phyloP scores from a whole-genome alignment of 768 basidiomycete species.

The Trametes maxima region DNA sequence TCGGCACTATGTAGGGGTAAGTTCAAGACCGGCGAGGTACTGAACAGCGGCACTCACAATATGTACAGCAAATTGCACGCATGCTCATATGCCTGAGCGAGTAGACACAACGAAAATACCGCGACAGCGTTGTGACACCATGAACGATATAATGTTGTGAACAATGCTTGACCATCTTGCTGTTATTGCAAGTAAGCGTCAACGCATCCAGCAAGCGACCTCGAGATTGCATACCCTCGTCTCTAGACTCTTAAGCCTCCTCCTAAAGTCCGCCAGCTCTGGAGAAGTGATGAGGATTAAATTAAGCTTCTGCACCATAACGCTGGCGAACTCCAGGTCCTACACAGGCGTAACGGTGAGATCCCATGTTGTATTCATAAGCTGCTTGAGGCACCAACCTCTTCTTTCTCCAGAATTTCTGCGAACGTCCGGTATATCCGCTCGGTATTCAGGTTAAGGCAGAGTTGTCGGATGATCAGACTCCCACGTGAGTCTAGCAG shows the following conservation, averaged over 20 bases:
- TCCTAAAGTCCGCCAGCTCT: conserved; percentile 93
- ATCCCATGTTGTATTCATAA: background rate
- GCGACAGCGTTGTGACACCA: conserved; percentile 99
- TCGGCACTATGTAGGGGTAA: conserved; percentile 79
- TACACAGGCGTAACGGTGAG: conserved; percentile 32
- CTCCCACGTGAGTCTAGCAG: conserved; percentile 91
- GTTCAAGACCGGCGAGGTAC: background rate
- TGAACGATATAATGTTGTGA: conserved; percentile 91
- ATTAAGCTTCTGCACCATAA: conserved; percentile 96
- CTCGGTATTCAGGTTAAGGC: conserved; percentile 92
- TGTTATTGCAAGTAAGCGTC: conserved; percentile 28
- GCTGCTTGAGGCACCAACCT: conserved; percentile 51
- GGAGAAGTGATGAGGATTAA: conserved; percentile 96
- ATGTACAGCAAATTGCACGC: conserved; percentile 95
- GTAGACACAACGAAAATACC: conserved; percentile 91
- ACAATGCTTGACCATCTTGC: conserved; percentile 97
- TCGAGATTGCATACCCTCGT: conserved; percentile 64
- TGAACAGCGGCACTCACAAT: conserved; percentile 59
- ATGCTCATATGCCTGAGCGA: conserved; percentile 99
- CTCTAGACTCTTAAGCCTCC: conserved; percentile 89
- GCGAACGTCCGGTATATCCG: conserved; percentile 94
- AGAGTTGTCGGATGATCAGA: conserved; percentile 93
- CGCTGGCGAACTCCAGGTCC: conserved; percentile 97
- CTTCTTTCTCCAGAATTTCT: conserved; percentile 97
- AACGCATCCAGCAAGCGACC: background rate